phyloP scores from a whole-genome alignment of 176 grass and related monocot genomes.

The Alloteropsis semialata region DNA sequence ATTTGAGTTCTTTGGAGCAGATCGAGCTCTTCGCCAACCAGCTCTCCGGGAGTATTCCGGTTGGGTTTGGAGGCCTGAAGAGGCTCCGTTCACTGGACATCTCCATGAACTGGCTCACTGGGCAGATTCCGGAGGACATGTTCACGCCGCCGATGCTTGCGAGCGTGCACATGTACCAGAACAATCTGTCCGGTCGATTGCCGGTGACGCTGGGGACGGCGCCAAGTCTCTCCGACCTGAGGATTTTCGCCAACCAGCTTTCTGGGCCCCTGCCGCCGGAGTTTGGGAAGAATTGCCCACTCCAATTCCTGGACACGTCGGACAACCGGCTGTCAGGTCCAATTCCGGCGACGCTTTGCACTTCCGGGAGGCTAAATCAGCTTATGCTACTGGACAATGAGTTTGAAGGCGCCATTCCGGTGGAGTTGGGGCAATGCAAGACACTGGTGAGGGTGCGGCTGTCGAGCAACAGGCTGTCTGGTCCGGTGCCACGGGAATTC shows the following conservation, averaged over 20 bases:
- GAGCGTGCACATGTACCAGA: constrained; percentile 68
- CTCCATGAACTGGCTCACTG: constrained; percentile 60
- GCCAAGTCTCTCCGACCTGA: constrained; percentile 50
- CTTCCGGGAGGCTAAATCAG: constrained; percentile 42
- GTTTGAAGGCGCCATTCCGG: constrained; percentile 61
- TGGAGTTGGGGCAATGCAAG: constrained; percentile 51
- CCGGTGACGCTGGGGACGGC: constrained; percentile 40
- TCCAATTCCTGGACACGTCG: constrained; percentile 56
- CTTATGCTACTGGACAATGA: constrained; percentile 68
- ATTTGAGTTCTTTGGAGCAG: constrained; percentile 53
- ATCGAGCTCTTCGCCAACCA: constrained; percentile 74
- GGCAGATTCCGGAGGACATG: constrained; percentile 60
- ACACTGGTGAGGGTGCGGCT: constrained; percentile 61
- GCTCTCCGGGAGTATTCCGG: constrained; percentile 61
- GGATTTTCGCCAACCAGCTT: constrained; percentile 64
- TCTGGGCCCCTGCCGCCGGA: constrained; percentile 55
- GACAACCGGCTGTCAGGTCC: constrained; percentile 61
- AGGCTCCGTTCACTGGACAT: constrained; percentile 57
- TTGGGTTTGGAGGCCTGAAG: constrained; percentile 52
- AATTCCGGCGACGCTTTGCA: constrained; percentile 62
- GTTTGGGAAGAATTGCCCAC: constrained; percentile 64
- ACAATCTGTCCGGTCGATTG: constrained; percentile 52
- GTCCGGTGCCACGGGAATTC: constrained; percentile 48
- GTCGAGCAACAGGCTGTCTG: constrained; percentile 54
- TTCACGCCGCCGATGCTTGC: constrained; percentile 52